A percentile compares a stretch with the other conserved stretches of the same genome.
Evolutionary conservation across 2,329 filamentous ascomycete species (phyloP).

Genomic region (Periconia sp.): DNA sequence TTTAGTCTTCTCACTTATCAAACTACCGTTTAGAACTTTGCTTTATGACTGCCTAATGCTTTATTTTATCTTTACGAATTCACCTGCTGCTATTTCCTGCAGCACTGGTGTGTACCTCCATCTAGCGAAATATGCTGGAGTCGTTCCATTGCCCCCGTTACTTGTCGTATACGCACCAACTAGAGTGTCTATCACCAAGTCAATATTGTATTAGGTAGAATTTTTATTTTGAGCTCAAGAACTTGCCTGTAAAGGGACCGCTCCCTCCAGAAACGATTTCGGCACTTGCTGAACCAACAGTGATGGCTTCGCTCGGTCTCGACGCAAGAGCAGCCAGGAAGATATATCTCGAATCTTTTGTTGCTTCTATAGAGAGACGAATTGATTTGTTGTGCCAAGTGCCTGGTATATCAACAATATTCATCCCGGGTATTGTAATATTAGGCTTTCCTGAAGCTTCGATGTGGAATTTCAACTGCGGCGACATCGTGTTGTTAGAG

Average conservation of each 20-base stretch:
- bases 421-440: constrained; percentile 43
- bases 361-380: constrained; percentile 49
- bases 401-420: constrained; percentile 47
- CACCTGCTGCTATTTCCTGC: constrained; percentile 9
- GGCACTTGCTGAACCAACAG: constrained; percentile 21
- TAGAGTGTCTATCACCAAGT: constrained; percentile 50
- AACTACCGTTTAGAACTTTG: too few relatives aligned
- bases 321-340: constrained; percentile 24
- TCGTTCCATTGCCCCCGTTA: constrained; percentile 53
- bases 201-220: not conserved
- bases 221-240: not conserved
- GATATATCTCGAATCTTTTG: constrained; percentile 53
- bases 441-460: constrained; percentile 48
- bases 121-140: constrained; percentile 55
- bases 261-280: constrained; percentile 27
- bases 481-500: not conserved
- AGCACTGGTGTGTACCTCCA: constrained; percentile 52
- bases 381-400: constrained; percentile 45
- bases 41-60: too few relatives aligned
- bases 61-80: too few relatives aligned
- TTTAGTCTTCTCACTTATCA: too few relatives aligned
- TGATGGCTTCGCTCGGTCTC: constrained; percentile 3
- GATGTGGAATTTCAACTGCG: constrained; percentile 48
- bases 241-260: constrained; percentile 17
- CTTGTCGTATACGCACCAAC: constrained; percentile 60